Evolutionary conservation across 208 protist species (phyloP).

Genomic region (Borovskyia barvae): DNA sequence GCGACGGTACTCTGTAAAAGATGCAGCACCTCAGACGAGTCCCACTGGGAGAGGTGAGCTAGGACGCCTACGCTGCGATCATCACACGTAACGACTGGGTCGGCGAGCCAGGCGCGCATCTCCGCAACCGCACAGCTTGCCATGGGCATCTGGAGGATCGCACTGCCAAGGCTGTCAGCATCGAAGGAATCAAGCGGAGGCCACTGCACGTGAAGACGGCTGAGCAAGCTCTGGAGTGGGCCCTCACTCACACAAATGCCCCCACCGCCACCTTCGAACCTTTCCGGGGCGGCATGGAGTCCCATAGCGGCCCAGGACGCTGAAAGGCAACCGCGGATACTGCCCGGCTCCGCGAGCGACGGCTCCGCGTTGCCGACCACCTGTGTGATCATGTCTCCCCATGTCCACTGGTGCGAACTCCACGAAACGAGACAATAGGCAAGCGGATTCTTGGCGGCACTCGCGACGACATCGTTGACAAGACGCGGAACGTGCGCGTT

Average conservation of each 20-base stretch:
- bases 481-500: slow-evolving; percentile 29
- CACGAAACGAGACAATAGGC: slow-evolving; percentile 37
- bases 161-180: slow-evolving; percentile 19
- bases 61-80: slow-evolving; percentile 5
- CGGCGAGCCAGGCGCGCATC: slow-evolving; percentile 19
- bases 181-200: slow-evolving; percentile 19
- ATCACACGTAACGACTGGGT: slow-evolving; percentile 23
- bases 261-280: slow-evolving; percentile 11
- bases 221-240: slow-evolving; percentile 22
- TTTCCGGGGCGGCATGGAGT: slow-evolving; percentile 20
- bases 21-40: slow-evolving; percentile 12
- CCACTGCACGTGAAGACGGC: slow-evolving; percentile 19
- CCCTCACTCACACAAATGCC: slow-evolving; percentile 28
- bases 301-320: slow-evolving; percentile 19
- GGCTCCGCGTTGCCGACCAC: slow-evolving; percentile 17
- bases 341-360: slow-evolving; percentile 15
- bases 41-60: slow-evolving; percentile 23
- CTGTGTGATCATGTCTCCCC: slow-evolving; percentile 14
- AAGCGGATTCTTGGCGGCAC: slow-evolving; percentile 1
- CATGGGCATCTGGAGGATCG: slow-evolving; percentile 17
- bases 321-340: slow-evolving; percentile 25
- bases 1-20: not conserved
- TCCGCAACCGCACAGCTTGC: slow-evolving; percentile 2
- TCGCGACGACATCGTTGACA: slow-evolving; percentile 2
- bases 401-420: slow-evolving; percentile 6